Percentiles rank a stretch among this genome's conserved stretches.
Conservation (phyloP, 768 basidiomycete genomes). For the Rhodosporidiobolus sp. region DNA sequence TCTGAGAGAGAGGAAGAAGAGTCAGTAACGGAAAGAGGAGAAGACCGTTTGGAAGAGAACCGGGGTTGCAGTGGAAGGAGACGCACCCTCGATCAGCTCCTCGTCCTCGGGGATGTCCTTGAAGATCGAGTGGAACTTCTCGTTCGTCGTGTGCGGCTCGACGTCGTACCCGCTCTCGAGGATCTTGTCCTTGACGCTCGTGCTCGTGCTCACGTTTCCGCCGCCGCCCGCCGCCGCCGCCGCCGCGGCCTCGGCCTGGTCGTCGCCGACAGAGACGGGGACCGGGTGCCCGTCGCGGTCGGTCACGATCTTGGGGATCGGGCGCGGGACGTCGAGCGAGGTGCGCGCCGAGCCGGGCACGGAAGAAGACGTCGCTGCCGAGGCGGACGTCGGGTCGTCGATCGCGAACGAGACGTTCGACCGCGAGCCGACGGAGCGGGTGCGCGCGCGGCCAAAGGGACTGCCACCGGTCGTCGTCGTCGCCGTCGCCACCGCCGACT, state of each 20-base stretch:
- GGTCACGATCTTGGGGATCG: slow-evolving; percentile 9
- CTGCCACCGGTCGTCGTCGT: not conserved
- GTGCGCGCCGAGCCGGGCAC: not conserved
- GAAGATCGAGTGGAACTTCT: slow-evolving; percentile 91
- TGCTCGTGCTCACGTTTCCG: slow-evolving; percentile 10
- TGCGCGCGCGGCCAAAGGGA: not conserved
- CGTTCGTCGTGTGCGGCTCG: slow-evolving; percentile 57
- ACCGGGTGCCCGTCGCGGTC: slow-evolving; percentile 24
- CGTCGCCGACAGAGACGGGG: slow-evolving; percentile 6
- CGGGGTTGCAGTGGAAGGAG: too few relatives aligned
- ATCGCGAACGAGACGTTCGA: not conserved
- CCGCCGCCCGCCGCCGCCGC: not conserved
- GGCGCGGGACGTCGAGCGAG: not conserved
- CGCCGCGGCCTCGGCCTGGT: not conserved
- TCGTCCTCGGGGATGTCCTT: slow-evolving; percentile 83
- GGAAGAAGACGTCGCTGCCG: too few relatives aligned
- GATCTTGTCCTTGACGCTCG: slow-evolving; percentile 32
- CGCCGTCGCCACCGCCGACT: not conserved
- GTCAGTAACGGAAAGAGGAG: not conserved
- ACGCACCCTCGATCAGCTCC: slow-evolving; percentile 90
- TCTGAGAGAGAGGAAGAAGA: slow-evolving; percentile 1
- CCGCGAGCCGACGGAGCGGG: not conserved
- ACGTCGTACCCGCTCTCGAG: slow-evolving; percentile 21
- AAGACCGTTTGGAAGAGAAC: not conserved
- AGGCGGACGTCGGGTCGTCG: not conserved